phyloP scores from a whole-genome alignment of 768 basidiomycete species.

The Suillus cothurnatus region DNA sequence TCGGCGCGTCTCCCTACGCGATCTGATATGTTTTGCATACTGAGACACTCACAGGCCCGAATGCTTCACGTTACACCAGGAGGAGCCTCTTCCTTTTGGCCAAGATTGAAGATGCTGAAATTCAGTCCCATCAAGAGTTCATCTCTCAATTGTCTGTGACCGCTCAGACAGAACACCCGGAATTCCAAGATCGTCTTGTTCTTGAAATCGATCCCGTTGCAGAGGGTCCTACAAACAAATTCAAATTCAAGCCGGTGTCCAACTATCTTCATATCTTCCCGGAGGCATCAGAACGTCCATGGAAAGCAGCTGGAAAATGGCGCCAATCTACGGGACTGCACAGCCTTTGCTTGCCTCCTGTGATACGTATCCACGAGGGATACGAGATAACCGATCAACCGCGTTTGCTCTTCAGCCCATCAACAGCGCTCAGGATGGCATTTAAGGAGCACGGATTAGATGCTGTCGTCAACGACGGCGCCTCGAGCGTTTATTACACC shows the following conservation, averaged over 20 bases:
- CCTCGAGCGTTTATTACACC: background rate
- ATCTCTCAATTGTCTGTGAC: conserved; percentile 3
- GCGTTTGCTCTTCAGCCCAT: conserved; percentile 2
- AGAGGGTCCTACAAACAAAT: background rate
- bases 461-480: background rate
- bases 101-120: conserved; percentile 4
- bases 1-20: background rate
- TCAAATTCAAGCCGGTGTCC: conserved; percentile 3
- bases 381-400: background rate
- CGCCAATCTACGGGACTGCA: background rate
- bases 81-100: conserved; percentile 4
- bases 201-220: conserved; percentile 4
- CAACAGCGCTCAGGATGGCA: conserved; percentile 5
- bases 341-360: background rate
- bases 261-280: conserved; percentile 6
- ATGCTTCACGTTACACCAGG: background rate
- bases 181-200: conserved; percentile 2
- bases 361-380: background rate
- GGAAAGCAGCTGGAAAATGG: background rate
- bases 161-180: conserved; percentile 1
- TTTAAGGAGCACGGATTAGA: conserved; percentile 4
- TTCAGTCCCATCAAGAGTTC: conserved; percentile 1
- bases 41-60: background rate
- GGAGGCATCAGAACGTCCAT: conserved; percentile 3
- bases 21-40: background rate